phyloP scores from a whole-genome alignment of 139 green algal species.

The Auxenochlorella pyrenoidosa region DNA sequence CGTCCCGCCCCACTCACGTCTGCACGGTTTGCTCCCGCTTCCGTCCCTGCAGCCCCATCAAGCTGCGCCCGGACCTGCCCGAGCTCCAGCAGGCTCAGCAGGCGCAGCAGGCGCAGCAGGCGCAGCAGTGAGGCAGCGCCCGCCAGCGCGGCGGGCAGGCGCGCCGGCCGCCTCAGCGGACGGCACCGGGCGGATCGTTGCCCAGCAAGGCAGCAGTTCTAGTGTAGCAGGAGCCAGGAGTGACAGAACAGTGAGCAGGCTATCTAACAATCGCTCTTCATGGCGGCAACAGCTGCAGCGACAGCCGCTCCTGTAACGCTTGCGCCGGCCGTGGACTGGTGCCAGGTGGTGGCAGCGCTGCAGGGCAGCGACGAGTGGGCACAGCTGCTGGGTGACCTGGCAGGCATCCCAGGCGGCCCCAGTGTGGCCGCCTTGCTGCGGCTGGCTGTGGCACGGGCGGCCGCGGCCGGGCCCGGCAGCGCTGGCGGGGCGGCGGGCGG shows the following conservation, averaged over 20 bases:
- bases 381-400: conserved; percentile 9
- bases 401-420: background rate
- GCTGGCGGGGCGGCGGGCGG: no score
- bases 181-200: no score
- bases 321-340: background rate
- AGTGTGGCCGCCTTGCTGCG: conserved; percentile 24
- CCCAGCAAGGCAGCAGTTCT: background rate
- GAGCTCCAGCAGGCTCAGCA: conserved; percentile 6
- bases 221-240: no score
- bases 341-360: background rate
- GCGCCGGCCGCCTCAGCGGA: background rate
- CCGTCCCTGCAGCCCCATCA: conserved; percentile 11
- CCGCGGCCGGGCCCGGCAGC: background rate
- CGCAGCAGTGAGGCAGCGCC: background rate
- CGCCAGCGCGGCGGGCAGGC: background rate
- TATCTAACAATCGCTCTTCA: background rate
- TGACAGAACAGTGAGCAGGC: no score
- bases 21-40: no score
- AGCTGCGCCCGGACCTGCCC: conserved; percentile 10
- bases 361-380: conserved; percentile 12
- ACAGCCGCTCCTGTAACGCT: background rate
- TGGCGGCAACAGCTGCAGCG: background rate
- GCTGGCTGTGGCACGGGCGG: background rate
- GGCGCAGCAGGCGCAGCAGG: background rate
- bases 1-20: no score